Evolutionary conservation across 1,139 yeast species (phyloP).

Genomic region (Blastobotrys buckinghamii): DNA sequence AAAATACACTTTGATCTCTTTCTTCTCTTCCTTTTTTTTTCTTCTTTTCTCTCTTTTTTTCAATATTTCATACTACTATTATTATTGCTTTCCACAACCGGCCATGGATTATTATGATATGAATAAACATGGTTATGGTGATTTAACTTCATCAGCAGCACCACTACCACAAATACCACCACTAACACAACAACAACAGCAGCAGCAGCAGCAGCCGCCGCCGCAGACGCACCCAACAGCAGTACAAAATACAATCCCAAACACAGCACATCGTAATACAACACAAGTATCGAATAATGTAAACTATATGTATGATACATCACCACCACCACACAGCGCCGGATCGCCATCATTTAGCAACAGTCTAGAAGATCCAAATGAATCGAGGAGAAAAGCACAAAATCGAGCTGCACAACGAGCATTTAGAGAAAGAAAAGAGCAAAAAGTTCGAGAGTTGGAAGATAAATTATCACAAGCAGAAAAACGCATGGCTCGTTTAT

Average conservation of each 20-base stretch:
- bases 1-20: neutral
- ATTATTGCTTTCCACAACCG: too few species aligned
- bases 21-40: neutral
- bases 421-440: slow-evolving; percentile 78
- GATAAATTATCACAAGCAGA: slow-evolving; percentile 55
- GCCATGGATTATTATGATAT: too few species aligned
- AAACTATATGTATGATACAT: neutral
- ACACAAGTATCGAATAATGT: too few species aligned
- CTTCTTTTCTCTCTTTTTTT: neutral
- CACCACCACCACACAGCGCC: too few species aligned
- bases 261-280: too few species aligned
- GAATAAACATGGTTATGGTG: neutral
- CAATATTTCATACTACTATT: too few species aligned
- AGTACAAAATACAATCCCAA: too few species aligned
- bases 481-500: slow-evolving; percentile 46
- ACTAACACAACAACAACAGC: neutral
- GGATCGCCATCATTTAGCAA: too few species aligned
- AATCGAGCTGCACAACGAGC: slow-evolving; percentile 90
- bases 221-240: too few species aligned
- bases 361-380: slow-evolving; percentile 15
- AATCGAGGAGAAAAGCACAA: slow-evolving; percentile 64
- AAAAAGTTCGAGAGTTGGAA: slow-evolving; percentile 63
- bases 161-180: neutral
- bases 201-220: neutral
- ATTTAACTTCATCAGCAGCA: neutral